These are phyloP conservation scores for Dothiorella sarmentorum DNA, from an alignment of 2,329 filamentous ascomycete genomes.

Conservation along the genomic window DNA sequence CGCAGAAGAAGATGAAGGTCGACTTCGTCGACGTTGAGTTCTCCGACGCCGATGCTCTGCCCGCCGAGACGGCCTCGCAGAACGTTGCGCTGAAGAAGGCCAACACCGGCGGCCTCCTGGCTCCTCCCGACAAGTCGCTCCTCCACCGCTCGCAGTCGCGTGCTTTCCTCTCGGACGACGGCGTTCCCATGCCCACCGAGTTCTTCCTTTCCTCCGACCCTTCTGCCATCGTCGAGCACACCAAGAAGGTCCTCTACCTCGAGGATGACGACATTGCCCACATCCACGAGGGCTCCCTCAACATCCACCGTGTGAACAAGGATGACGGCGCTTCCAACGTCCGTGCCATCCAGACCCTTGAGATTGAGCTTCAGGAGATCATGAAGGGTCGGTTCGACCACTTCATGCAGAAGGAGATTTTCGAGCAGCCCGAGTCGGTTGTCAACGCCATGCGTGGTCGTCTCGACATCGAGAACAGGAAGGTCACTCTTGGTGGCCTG, in stretches of 20 bases:
- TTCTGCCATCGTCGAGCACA: slow-evolving; percentile 98
- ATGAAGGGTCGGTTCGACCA: slow-evolving; percentile 99
- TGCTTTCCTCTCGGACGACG: slow-evolving; percentile 98
- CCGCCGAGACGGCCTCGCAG: slow-evolving; percentile 91
- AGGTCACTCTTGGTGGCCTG: slow-evolving; percentile 90
- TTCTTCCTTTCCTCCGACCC: slow-evolving; percentile 99
- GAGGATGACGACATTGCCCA: slow-evolving; percentile 99
- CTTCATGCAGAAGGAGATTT: slow-evolving; percentile 99
- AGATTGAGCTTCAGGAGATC: slow-evolving; percentile 99
- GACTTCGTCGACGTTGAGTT: slow-evolving; percentile 99
- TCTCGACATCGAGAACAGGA: slow-evolving; percentile 89
- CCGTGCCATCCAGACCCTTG: slow-evolving; percentile 95
- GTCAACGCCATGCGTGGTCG: slow-evolving; percentile 99
- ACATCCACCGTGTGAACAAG: slow-evolving; percentile 98
- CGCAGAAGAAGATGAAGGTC: slow-evolving; percentile 98
- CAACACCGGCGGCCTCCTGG: slow-evolving; percentile 54
- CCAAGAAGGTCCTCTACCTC: slow-evolving; percentile 99
- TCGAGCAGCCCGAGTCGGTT: slow-evolving; percentile 98
- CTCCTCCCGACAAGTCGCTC: slow-evolving; percentile 93
- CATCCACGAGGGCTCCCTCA: slow-evolving; percentile 97
- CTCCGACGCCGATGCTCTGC: slow-evolving; percentile 74
- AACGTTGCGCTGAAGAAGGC: slow-evolving; percentile 93
- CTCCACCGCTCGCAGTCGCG: slow-evolving; percentile 98
- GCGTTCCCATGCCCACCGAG: slow-evolving; percentile 94
- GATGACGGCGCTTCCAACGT: slow-evolving; percentile 95